Percentiles rank a stretch among this genome's conserved stretches.
phyloP scores from a whole-genome alignment of 805 yeast species.

The Candida dajiaensis region DNA sequence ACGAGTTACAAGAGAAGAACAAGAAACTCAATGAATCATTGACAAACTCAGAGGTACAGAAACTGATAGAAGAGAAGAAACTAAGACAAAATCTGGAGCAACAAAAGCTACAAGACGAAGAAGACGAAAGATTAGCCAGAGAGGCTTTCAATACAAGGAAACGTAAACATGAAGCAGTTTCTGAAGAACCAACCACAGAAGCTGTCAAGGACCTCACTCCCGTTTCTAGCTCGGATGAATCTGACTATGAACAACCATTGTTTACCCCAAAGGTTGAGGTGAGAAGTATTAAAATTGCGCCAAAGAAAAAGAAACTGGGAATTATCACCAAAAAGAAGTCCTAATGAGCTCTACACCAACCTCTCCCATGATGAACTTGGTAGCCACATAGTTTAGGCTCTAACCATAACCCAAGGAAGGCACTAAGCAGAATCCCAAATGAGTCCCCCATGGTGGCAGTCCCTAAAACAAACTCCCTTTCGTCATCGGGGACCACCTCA shows the following conservation, averaged over 20 bases:
- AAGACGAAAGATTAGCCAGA: constrained; percentile 19
- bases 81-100: neutral
- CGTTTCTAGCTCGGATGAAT: constrained; percentile 11
- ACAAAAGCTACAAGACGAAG: constrained; percentile 9
- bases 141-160: constrained; percentile 12
- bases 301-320: constrained; percentile 16
- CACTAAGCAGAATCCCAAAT: constrained; percentile 80
- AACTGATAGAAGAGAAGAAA: neutral
- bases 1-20: constrained; percentile 10
- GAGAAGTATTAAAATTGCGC: constrained; percentile 3
- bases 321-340: constrained; percentile 5
- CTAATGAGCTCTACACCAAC: constrained; percentile 57
- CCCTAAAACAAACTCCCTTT: constrained; percentile 77
- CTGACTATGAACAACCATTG: constrained; percentile 15
- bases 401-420: constrained; percentile 63
- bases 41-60: neutral
- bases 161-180: neutral
- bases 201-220: neutral
- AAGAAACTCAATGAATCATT: constrained; percentile 1
- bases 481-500: constrained; percentile 43
- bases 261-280: neutral
- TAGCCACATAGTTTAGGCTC: constrained; percentile 68
- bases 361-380: constrained; percentile 68
- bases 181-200: neutral
- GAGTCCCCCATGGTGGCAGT: constrained; percentile 81